Conservation (phyloP, 208 protist species). For the Perkinsela sp. region DNA sequence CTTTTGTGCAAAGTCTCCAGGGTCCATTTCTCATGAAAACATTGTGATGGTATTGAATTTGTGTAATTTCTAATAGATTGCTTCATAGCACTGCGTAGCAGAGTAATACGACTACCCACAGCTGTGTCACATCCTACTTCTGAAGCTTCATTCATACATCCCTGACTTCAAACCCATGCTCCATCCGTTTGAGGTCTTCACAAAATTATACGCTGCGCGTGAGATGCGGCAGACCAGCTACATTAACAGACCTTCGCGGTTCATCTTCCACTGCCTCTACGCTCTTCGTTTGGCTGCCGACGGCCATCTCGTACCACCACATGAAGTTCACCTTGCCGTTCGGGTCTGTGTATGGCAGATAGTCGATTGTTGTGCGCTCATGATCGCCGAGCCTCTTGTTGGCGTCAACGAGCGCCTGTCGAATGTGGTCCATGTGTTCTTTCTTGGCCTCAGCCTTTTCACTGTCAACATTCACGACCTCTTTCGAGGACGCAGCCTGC, state of each 20-base stretch:
- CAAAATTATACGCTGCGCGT: not conserved
- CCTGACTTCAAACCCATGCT: too few species aligned
- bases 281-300: not conserved
- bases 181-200: too few species aligned
- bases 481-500: not conserved
- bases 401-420: conserved; percentile 25
- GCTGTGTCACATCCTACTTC: too few species aligned
- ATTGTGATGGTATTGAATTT: too few species aligned
- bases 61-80: too few species aligned
- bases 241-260: not conserved
- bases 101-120: too few species aligned
- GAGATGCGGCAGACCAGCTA: not conserved
- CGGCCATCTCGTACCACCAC: conserved; percentile 55
- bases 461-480: not conserved
- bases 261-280: not conserved
- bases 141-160: too few species aligned
- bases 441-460: conserved; percentile 21
- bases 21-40: not conserved
- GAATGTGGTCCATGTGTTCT: conserved; percentile 21
- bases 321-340: conserved; percentile 72
- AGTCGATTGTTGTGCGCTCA: conserved; percentile 53
- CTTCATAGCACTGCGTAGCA: too few species aligned
- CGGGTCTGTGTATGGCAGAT: conserved; percentile 60
- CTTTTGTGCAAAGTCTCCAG: not conserved
- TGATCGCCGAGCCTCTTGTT: conserved; percentile 29